These are phyloP conservation scores for Vigna trinervia DNA, from an alignment of 306 rosid species.

Conservation along the genomic window DNA sequence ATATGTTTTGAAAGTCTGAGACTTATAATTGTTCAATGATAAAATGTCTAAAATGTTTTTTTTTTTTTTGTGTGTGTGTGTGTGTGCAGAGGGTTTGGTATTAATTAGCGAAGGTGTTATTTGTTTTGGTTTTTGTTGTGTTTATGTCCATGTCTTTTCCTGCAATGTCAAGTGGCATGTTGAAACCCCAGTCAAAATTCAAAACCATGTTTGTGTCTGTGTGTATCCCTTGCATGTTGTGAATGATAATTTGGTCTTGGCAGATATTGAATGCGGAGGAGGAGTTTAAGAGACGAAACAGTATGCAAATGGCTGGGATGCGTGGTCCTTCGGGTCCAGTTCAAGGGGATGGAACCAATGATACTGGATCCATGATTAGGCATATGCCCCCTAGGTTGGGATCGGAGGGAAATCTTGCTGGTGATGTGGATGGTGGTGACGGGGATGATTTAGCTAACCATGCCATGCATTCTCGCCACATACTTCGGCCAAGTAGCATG, in stretches of 20 bases:
- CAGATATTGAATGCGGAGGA: conserved; percentile 95
- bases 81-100: neutral
- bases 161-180: neutral
- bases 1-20: neutral
- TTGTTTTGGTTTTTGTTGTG: neutral
- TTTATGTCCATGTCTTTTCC: neutral
- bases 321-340: conserved; percentile 60
- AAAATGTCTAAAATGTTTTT: too few species aligned
- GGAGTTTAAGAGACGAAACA: conserved; percentile 77
- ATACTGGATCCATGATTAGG: conserved; percentile 68
- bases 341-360: conserved; percentile 73
- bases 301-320: conserved; percentile 57
- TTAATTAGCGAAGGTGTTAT: neutral
- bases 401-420: conserved; percentile 66
- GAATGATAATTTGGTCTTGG: conserved; percentile 23
- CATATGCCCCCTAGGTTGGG: conserved; percentile 59
- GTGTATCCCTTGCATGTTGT: neutral
- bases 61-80: neutral
- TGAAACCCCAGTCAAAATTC: neutral
- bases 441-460: conserved; percentile 70
- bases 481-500: conserved; percentile 67
- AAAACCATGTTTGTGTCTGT: neutral
- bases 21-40: neutral
- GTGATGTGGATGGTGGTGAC: conserved; percentile 78
- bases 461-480: conserved; percentile 61